Evolutionary conservation across 306 rosid species (phyloP).

Genomic region (Luffa acutangula): DNA sequence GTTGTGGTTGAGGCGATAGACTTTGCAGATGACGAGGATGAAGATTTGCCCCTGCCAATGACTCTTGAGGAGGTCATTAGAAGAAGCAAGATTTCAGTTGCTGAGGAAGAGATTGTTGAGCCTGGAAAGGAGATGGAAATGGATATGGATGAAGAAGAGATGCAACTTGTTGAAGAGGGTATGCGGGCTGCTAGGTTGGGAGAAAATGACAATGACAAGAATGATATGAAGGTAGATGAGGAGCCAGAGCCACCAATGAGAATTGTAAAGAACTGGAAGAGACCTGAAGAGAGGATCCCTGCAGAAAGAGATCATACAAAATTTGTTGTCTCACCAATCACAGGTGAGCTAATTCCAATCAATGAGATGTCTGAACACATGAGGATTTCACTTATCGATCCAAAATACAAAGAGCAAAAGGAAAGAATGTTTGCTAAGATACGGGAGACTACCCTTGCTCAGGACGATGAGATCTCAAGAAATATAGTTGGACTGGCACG

Average conservation of each 20-base stretch:
- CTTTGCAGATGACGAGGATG: slow-evolving; percentile 94
- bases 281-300: slow-evolving; percentile 82
- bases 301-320: slow-evolving; percentile 82
- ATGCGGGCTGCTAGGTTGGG: slow-evolving; percentile 64
- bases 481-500: slow-evolving; percentile 90
- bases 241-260: slow-evolving; percentile 88
- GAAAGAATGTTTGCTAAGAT: slow-evolving; percentile 98
- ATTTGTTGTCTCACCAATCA: slow-evolving; percentile 79
- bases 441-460: slow-evolving; percentile 94
- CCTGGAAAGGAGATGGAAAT: slow-evolving; percentile 87
- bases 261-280: slow-evolving; percentile 97
- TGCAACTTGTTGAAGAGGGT: slow-evolving; percentile 93
- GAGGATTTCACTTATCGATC: slow-evolving; percentile 93
- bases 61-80: slow-evolving; percentile 89
- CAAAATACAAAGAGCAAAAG: slow-evolving; percentile 91
- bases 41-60: slow-evolving; percentile 89
- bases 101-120: slow-evolving; percentile 67
- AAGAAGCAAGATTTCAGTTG: slow-evolving; percentile 64
- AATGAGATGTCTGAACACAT: slow-evolving; percentile 97
- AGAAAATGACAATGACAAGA: slow-evolving; percentile 51
- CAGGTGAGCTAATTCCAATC: slow-evolving; percentile 76
- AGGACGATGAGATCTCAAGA: slow-evolving; percentile 82
- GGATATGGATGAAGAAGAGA: slow-evolving; percentile 98
- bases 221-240: slow-evolving; percentile 44
- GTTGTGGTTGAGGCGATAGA: slow-evolving; percentile 90